Conservation (phyloP, 176 grass and related monocot genomes). For the Raddia distichophylla region DNA sequence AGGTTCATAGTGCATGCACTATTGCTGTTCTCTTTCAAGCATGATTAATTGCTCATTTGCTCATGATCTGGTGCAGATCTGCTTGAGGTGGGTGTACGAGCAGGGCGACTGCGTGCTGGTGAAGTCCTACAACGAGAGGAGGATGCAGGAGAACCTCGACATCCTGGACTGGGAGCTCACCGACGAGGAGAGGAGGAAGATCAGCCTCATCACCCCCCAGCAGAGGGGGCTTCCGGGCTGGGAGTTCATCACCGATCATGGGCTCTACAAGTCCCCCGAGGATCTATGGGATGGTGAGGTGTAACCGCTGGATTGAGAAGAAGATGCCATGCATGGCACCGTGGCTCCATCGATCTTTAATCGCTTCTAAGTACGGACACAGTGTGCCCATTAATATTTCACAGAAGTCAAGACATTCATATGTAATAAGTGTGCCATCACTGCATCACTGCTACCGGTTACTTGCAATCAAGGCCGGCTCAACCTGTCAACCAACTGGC, state of each 20-base stretch:
- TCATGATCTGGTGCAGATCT: constrained; percentile 8
- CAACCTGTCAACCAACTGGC: too few species aligned
- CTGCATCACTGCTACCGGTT: too few species aligned
- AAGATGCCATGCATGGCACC: neutral
- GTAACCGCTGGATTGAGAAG: neutral
- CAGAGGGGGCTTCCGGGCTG: neutral
- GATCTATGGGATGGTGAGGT: constrained; percentile 48
- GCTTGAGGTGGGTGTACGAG: constrained; percentile 51
- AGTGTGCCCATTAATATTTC: too few species aligned
- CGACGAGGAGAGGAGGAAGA: constrained; percentile 32
- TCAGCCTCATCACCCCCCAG: neutral
- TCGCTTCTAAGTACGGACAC: too few species aligned
- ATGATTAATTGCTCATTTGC: neutral
- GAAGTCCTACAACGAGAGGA: constrained; percentile 43
- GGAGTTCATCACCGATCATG: neutral
- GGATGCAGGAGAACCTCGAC: constrained; percentile 47
- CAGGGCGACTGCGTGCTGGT: constrained; percentile 46
- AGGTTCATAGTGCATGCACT: neutral
- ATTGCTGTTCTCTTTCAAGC: neutral
- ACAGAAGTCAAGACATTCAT: too few species aligned
- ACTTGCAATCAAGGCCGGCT: too few species aligned
- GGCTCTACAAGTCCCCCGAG: constrained; percentile 32
- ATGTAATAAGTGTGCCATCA: too few species aligned
- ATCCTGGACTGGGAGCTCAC: constrained; percentile 45
- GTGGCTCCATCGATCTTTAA: too few species aligned